phyloP scores from a whole-genome alignment of 2,329 filamentous ascomycete species.

The Hypoxylon sp. region DNA sequence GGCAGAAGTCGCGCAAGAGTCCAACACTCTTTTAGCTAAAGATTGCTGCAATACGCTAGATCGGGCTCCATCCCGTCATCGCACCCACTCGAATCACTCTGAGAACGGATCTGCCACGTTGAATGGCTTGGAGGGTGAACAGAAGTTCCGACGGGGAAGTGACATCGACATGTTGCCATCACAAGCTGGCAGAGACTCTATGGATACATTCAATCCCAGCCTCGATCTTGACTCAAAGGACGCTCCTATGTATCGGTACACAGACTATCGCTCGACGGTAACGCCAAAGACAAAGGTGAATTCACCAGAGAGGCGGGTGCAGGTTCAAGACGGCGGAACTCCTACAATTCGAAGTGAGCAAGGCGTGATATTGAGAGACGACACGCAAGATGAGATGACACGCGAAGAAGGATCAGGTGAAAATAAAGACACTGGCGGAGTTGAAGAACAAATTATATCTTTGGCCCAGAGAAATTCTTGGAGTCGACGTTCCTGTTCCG shows the following conservation, averaged over 20 bases:
- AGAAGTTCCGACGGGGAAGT: conserved; percentile 41
- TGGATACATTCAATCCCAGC: conserved; percentile 50
- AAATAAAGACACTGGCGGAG: conserved; percentile 3
- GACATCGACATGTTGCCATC: conserved; percentile 53
- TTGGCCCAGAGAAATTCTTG: neutral
- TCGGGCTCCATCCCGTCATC: conserved; percentile 22
- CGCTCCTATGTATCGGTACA: conserved; percentile 44
- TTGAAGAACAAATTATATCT: conserved; percentile 4
- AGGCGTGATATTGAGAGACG: conserved; percentile 50
- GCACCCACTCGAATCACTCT: conserved; percentile 35
- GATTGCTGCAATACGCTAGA: conserved; percentile 16
- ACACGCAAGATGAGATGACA: conserved; percentile 39
- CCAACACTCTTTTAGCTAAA: conserved; percentile 19
- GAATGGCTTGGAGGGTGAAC: conserved; percentile 26
- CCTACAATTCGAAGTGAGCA: conserved; percentile 52
- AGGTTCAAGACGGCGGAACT: conserved; percentile 45
- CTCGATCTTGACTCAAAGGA: conserved; percentile 49
- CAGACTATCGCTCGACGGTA: conserved; percentile 41
- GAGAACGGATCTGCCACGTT: conserved; percentile 31
- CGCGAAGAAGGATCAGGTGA: conserved; percentile 23
- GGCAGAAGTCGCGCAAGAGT: conserved; percentile 7
- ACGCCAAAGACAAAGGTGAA: conserved; percentile 46
- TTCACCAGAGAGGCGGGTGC: conserved; percentile 47
- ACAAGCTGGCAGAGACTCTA: conserved; percentile 49
- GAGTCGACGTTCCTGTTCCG: conserved; percentile 37